Evolutionary conservation across 225 moss, liverwort and hornwort genomes (phyloP), one percentile per base, ranked within the genome.

Genomic region (Physcomitrium patens): DNA sequence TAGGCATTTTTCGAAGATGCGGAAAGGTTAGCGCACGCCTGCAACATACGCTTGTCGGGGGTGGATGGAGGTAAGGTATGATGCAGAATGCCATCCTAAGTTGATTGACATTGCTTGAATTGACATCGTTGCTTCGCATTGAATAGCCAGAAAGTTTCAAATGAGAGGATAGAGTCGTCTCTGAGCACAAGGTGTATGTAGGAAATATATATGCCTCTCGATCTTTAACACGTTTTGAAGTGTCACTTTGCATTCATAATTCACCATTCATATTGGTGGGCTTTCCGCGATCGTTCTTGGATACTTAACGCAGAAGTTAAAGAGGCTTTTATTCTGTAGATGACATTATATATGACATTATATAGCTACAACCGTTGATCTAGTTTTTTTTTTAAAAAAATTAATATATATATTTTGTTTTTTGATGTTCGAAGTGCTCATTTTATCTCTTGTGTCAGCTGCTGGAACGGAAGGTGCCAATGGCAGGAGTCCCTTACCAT

Each of bases 1-100:
- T 84, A 91, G 91, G 91, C 91, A 65, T 91, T 91, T 74, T 91
- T 91, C 65, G 91, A 91, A 74, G 91, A 91, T 81, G 91, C 91
- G 37, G 78, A 81, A 58, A 82, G 72, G 60, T 81, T 91, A 81
- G 78, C 91, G 67, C 84, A 78, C 54, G 81, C 81, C 63, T 91
- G 91, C 75, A 89, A 83, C 63, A 79, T 89, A 65, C 82, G 91
- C 56, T 83, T 89, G 67, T 63, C 91, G 12, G 76, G 82, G 22
- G 86, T 89, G 70, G 89, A 91, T 81, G 91, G 91, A 78, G 91
- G 91, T 57, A 91, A 91, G 89, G 91, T 91, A 77, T 10, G 65
- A 51, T 68, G 47, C 76, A 67, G 60, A 70, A 18, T 68, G 56
- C 60, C 17, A 67, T 75, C 41, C 44, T 45, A 50, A 24, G 45